Base-by-base conservation (phyloP, 495 filamentous ascomycete species). In the Penicilliopsis zonata region DNA sequence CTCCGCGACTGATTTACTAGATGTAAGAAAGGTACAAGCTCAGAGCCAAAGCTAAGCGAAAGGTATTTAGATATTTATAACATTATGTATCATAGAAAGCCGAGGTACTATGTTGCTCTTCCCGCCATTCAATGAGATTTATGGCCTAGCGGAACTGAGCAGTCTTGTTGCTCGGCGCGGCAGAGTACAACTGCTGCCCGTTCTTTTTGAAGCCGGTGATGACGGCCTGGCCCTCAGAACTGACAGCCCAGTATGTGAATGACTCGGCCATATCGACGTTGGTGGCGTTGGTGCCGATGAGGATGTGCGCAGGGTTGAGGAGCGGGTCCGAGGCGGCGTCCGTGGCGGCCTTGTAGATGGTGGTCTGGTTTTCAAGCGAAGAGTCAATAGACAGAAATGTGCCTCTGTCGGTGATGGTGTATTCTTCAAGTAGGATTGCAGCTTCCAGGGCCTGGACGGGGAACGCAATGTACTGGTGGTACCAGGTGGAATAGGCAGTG, bases 381-480 rank as follows among this genome's bases (percentile, higher is more conserved):
- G 37, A 10, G 7, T 43, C 33, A 13, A 63, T 42, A 0, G 54
- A 53, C 2, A 59, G 40, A 23, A 41, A 61, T 2, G 64, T 63
- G 6, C 60, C 59, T 2, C 46, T 44, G 32, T 68, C 62, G 4
- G 57, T 65, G 18, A 66, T 34, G 1, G 57, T 65, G 30, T 65
- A 68, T 31, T 63, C 59, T 3, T 49, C 20, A 6, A 65, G 40
- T 0, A 40, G 20, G 14, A 50, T 46, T 0, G 61, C 59, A 0
- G 52, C 47, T 7, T 31, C 52, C 16, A 68, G 31, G 3, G 61
- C 59, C 38, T 62, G 51, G 25, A 61, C 41, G 0, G 62, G 64
- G 28, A 61, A 66, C 5, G 48, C 55, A 20, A 58, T 51, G 35
- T 52, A 64, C 38, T 56, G 52, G 37, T 69, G 59, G 33, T 65